Percentiles rank a stretch among this genome's conserved stretches.
phyloP scores from a whole-genome alignment of 768 basidiomycete genomes.

The Leccinum obscurum region DNA sequence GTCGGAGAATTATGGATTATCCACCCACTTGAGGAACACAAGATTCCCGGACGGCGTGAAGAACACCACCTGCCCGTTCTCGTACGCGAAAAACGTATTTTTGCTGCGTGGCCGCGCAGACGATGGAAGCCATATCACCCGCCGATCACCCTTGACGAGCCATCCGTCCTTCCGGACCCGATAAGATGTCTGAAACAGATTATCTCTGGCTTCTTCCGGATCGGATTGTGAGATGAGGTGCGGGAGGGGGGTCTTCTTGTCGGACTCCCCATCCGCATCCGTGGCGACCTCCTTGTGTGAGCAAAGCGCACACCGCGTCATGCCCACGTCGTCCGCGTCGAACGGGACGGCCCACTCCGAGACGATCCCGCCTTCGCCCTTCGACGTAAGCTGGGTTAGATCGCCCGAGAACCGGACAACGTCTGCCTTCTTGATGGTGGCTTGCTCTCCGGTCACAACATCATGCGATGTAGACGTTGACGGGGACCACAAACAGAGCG shows the following conservation, averaged over 20 bases:
- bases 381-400: conserved; percentile 3
- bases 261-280: background rate
- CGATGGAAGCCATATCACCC: conserved; percentile 18
- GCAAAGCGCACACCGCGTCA: background rate
- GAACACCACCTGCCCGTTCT: conserved; percentile 8
- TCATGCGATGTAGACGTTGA: conserved; percentile 15
- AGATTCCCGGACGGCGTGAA: background rate
- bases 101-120: conserved; percentile 4
- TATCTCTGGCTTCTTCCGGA: conserved; percentile 9
- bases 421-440: conserved; percentile 2
- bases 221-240: conserved; percentile 14
- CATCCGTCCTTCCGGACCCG: conserved; percentile 23
- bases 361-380: conserved; percentile 8
- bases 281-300: background rate
- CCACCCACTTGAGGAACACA: too few relatives aligned
- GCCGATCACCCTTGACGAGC: conserved; percentile 18
- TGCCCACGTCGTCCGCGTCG: background rate
- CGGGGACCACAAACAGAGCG: conserved; percentile 16
- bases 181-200: conserved; percentile 9
- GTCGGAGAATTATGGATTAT: too few relatives aligned
- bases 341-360: conserved; percentile 11
- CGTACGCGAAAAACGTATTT: conserved; percentile 8
- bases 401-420: conserved; percentile 15
- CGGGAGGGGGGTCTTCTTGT: background rate
- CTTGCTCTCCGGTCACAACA: conserved; percentile 5